These are phyloP conservation scores for Coniochaeta ligniaria DNA, from an alignment of 2,329 filamentous ascomycete species.

Conservation along the genomic window DNA sequence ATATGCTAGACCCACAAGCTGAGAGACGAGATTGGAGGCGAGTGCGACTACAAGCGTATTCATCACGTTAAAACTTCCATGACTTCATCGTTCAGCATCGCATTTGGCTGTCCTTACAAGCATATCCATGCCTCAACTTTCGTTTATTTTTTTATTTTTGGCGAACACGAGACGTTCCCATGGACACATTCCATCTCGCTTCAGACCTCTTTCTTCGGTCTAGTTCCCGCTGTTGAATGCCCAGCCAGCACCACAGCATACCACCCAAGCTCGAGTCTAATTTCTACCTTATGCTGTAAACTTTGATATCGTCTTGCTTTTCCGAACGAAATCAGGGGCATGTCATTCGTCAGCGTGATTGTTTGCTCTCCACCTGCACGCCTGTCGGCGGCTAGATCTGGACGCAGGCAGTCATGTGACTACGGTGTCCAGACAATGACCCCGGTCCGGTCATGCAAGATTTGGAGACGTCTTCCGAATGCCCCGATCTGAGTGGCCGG, in stretches of 20 bases:
- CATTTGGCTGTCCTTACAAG: too few species aligned
- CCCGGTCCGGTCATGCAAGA: not conserved
- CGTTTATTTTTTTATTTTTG: too few species aligned
- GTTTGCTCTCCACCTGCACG: not conserved
- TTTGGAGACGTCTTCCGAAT: not conserved
- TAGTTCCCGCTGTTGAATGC: not conserved
- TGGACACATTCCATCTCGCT: not conserved
- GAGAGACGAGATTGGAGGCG: too few species aligned
- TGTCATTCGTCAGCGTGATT: not conserved
- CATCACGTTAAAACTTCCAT: too few species aligned
- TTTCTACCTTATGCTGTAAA: too few species aligned
- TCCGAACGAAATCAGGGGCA: not conserved
- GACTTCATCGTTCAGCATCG: too few species aligned
- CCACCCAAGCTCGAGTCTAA: not conserved
- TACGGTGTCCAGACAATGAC: not conserved
- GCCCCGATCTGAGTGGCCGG: not conserved
- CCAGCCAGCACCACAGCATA: not conserved
- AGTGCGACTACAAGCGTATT: too few species aligned
- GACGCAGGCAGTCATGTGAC: not conserved
- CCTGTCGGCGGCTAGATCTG: not conserved
- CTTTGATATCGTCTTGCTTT: not conserved
- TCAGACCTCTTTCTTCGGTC: not conserved
- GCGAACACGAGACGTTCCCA: not conserved
- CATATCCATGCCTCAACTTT: too few species aligned
- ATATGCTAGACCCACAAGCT: too few species aligned